Conservation (phyloP, 495 filamentous ascomycete species). For the Aspergillus sparsus region DNA sequence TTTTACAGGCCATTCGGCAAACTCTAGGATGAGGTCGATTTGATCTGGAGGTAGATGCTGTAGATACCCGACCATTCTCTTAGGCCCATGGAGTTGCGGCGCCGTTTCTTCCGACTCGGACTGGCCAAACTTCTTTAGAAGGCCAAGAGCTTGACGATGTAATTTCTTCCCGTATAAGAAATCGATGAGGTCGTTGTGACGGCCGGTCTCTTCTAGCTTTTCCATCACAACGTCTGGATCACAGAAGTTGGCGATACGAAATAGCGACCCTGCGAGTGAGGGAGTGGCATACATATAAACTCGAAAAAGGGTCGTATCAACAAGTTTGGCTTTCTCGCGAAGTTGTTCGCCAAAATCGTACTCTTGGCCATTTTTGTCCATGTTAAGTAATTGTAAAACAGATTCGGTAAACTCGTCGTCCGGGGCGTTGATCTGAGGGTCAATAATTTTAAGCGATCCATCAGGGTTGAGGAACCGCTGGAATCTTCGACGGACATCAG, state of each 20-base stretch:
- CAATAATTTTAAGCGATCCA: conserved; percentile 65
- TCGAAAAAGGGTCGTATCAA: conserved; percentile 93
- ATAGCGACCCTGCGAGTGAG: conserved; percentile 80
- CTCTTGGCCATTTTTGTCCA: conserved; percentile 47
- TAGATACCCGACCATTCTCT: conserved; percentile 84
- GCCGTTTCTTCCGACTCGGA: conserved; percentile 57
- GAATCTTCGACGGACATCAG: conserved; percentile 76
- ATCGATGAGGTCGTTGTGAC: conserved; percentile 92
- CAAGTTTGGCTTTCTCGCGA: conserved; percentile 70
- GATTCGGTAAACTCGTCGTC: conserved; percentile 50
- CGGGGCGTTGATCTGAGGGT: conserved; percentile 52
- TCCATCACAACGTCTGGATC: conserved; percentile 95
- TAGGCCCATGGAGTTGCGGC: conserved; percentile 75
- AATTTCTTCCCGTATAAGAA: conserved; percentile 95
- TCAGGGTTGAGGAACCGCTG: conserved; percentile 78
- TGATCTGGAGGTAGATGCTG: conserved; percentile 83
- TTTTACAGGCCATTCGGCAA: conserved; percentile 81
- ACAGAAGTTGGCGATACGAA: conserved; percentile 96
- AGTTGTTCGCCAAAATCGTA: conserved; percentile 69
- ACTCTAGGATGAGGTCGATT: conserved; percentile 90
- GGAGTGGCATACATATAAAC: conserved; percentile 90
- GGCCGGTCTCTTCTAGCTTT: conserved; percentile 80
- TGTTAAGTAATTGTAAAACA: conserved; percentile 48
- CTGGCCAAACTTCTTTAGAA: conserved; percentile 81
- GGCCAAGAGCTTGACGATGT: conserved; percentile 81